phyloP scores from a whole-genome alignment of 345 rosid genomes.

The Populus euphratica region DNA sequence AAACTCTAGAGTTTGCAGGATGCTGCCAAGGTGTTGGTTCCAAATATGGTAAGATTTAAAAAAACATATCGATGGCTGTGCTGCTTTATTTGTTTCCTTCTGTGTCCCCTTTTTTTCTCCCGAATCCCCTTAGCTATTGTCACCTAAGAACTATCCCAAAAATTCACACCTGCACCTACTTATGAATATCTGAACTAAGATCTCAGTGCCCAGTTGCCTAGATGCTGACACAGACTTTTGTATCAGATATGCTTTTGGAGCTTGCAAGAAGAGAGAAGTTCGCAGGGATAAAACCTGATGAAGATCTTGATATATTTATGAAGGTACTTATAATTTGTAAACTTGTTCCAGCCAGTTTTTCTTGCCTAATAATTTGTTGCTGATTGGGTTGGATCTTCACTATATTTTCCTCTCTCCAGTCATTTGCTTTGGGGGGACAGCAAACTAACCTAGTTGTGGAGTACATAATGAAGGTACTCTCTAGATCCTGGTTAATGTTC shows the following conservation, averaged over 20 bases:
- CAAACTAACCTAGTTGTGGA: constrained; percentile 84
- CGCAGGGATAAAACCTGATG: constrained; percentile 92
- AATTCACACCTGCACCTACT: background rate
- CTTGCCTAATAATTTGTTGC: background rate
- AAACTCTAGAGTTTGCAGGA: constrained; percentile 86
- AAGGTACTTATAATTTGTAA: constrained; percentile 47
- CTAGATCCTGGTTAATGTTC: constrained; percentile 14
- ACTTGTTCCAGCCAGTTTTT: background rate
- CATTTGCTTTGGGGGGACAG: constrained; percentile 83
- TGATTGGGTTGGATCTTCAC: constrained; percentile 12
- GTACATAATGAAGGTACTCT: constrained; percentile 89
- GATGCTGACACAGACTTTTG: constrained; percentile 24
- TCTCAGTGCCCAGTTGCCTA: background rate
- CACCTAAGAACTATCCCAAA: background rate
- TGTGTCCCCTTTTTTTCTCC: background rate
- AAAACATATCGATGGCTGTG: constrained; percentile 6
- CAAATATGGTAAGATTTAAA: constrained; percentile 67
- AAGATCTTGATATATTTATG: constrained; percentile 98
- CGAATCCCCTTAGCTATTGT: background rate
- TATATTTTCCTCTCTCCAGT: constrained; percentile 34
- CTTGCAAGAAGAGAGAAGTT: constrained; percentile 90
- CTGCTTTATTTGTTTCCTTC: background rate
- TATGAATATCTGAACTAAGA: background rate
- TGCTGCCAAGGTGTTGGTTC: constrained; percentile 94
- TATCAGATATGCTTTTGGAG: constrained; percentile 85